These are phyloP conservation scores for Forsythia viridissima DNA, from an alignment of 257 asterid genomes.

Conservation along the genomic window DNA sequence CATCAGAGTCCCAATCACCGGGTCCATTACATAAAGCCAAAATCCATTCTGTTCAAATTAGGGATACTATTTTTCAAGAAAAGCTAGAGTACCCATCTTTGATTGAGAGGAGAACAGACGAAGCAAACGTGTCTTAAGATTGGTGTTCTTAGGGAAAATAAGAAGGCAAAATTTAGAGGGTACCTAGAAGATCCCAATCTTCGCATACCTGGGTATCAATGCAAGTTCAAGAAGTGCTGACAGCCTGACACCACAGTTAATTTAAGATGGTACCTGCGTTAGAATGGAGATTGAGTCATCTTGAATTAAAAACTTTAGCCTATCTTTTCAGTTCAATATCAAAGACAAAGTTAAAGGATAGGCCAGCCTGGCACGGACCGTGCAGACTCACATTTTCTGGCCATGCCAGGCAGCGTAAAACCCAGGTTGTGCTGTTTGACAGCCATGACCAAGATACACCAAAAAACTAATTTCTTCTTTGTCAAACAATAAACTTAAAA, in stretches of 20 bases:
- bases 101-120: neutral
- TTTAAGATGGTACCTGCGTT: constrained; percentile 66
- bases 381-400: too few relatives aligned
- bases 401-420: neutral
- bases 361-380: neutral
- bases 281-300: neutral
- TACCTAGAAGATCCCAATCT: neutral
- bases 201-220: constrained; percentile 52
- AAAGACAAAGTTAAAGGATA: neutral
- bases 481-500: neutral
- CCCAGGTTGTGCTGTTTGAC: neutral
- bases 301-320: neutral
- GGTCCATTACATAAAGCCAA: neutral
- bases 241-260: constrained; percentile 60
- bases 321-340: neutral
- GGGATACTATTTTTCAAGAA: neutral
- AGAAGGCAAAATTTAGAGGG: constrained; percentile 8
- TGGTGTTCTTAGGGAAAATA: neutral
- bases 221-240: constrained; percentile 59
- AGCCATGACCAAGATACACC: neutral
- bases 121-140: neutral
- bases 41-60: neutral
- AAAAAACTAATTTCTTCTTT: neutral
- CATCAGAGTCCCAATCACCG: neutral
- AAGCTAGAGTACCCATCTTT: neutral